Evolutionary conservation across 306 rosid species (phyloP), one percentile per base, ranked within the genome.

Genomic region (Echinosophora koreensis): DNA sequence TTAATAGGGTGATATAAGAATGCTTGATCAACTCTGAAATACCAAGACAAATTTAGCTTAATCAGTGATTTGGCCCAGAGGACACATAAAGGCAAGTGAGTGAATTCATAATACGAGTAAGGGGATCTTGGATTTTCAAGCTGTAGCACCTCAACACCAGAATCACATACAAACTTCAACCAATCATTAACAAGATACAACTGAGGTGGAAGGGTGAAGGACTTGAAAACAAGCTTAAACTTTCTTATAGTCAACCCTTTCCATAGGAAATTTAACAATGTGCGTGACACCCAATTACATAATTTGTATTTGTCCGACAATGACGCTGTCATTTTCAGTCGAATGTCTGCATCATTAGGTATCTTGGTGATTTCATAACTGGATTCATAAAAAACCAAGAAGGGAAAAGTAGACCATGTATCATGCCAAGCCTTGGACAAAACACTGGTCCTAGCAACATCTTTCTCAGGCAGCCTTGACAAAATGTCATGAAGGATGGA

Each of bases 401-500:
- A 50, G 38, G 71, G 71, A 60, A 60, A 78, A 5, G 77, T 78
- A 38, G 47, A 2, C 77, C 64, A 69, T 6, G 64, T n/a, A 6
- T 78, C 44, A 11, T 27, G 62, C 82, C 77, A 78, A 4, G 55
- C 41, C 67, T 59, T 34, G 64, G 82, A 50, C 55, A 78, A 60
- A 15, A 60, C 9, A 49, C 62, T 69, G 13, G 82, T 58, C 44
- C 52, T 37, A 50, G 30, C 57, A 22, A 11, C 73, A 46, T 59
- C 38, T 37, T 78, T 69, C 4, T 35, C 30, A 42, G 63, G 71
- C 10, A 78, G 54, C 46, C 72, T 59, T 8, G 71, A 69, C 4
- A 78, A 52, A 70, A 78, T 69, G 18, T 78, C 70, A 39, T 78
- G 64, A 34, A 78, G 73, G 51, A 78, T 39, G 13, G 30, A 14